phyloP scores from a whole-genome alignment of 1,284 basidiomycete species.

The Naganishia albida region DNA sequence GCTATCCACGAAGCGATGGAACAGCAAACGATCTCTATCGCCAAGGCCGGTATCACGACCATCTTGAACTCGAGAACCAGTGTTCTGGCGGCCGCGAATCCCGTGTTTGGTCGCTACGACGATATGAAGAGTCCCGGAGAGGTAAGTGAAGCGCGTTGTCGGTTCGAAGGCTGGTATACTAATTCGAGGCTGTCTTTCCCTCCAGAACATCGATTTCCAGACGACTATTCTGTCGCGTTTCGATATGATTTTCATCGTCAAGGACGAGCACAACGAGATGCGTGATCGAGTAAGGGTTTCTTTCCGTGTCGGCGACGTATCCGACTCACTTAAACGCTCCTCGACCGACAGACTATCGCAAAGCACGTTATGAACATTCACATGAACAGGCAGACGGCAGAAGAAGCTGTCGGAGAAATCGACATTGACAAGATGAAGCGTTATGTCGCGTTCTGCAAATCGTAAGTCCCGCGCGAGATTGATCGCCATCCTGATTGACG shows the following conservation, averaged over 20 bases:
- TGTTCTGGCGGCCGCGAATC: constrained; percentile 96
- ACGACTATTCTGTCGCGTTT: constrained; percentile 98
- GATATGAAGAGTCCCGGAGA: constrained; percentile 96
- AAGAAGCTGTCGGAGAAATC: constrained; percentile 82
- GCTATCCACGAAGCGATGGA: constrained; percentile 99
- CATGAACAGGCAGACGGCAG: constrained; percentile 81
- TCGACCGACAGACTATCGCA: constrained; percentile 72
- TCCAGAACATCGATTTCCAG: constrained; percentile 94
- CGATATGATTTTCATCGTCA: constrained; percentile 99
- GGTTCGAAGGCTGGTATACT: neutral
- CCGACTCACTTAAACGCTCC: neutral
- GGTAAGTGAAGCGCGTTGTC: constrained; percentile 55
- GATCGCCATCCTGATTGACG: too few species aligned
- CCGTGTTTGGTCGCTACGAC: constrained; percentile 97
- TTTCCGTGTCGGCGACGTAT: neutral
- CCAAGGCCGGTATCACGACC: constrained; percentile 98
- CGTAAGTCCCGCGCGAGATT: constrained; percentile 58
- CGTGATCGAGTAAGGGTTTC: constrained; percentile 71
- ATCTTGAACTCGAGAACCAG: constrained; percentile 95
- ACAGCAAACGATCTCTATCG: constrained; percentile 99
- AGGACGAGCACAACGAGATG: constrained; percentile 94
- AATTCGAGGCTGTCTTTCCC: neutral
- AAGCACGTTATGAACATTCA: constrained; percentile 99
- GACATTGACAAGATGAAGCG: constrained; percentile 98
- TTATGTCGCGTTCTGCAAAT: constrained; percentile 94